Percentiles rank a stretch among this genome's conserved stretches.
phyloP scores from a whole-genome alignment of 768 basidiomycete species.

The Tylopilus sp. region DNA sequence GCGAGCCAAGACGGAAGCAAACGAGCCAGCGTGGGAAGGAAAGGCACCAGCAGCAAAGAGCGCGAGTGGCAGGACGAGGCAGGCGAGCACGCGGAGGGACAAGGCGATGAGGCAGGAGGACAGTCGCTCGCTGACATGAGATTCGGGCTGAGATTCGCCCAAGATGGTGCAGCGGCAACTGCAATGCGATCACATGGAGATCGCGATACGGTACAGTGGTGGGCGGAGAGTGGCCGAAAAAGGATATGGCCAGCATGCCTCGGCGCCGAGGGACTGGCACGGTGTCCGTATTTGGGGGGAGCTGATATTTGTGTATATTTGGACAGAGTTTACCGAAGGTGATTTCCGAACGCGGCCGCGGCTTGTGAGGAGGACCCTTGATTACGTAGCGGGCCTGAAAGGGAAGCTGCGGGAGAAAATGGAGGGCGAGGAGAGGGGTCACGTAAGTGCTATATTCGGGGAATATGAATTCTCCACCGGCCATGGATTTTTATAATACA shows the following conservation, averaged over 20 bases:
- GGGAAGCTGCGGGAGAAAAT: conserved; percentile 33
- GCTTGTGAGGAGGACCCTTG: conserved; percentile 31
- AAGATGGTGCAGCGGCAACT: conserved; percentile 36
- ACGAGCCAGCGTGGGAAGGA: conserved; percentile 21
- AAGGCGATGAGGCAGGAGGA: conserved; percentile 16
- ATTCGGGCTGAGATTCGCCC: conserved; percentile 32
- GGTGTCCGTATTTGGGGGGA: conserved; percentile 18
- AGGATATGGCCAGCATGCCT: conserved; percentile 31
- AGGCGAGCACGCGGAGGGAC: conserved; percentile 11
- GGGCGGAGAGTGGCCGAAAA: conserved; percentile 31
- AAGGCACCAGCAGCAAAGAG: conserved; percentile 24
- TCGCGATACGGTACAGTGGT: conserved; percentile 30
- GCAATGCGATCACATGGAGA: conserved; percentile 31
- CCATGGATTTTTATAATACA: conserved; percentile 36
- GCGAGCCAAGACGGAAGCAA: conserved; percentile 27
- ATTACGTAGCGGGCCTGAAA: conserved; percentile 31
- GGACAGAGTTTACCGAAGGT: conserved; percentile 33
- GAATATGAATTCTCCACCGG: conserved; percentile 40
- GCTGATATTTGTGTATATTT: conserved; percentile 23
- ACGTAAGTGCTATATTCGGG: conserved; percentile 36
- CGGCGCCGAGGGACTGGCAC: conserved; percentile 42
- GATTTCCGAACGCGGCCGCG: conserved; percentile 40
- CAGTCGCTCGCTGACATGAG: conserved; percentile 26
- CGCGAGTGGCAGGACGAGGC: conserved; percentile 22
- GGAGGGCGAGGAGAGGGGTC: conserved; percentile 26